A percentile compares a stretch with the other conserved stretches of the same genome.
Evolutionary conservation across 2,329 filamentous ascomycete genomes (phyloP).

Genomic region (Geoglossum cookeanum): DNA sequence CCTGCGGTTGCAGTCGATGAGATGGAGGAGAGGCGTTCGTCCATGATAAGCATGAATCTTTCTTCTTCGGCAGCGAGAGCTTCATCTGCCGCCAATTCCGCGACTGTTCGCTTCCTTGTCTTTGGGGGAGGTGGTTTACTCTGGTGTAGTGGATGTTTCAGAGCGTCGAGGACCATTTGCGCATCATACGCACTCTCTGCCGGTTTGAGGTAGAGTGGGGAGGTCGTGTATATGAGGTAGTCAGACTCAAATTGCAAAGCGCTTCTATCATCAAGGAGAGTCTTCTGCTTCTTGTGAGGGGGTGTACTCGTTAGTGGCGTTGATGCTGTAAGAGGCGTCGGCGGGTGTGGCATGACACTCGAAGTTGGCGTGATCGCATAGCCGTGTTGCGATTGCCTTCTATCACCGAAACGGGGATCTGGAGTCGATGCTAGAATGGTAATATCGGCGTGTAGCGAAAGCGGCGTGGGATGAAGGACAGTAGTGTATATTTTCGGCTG

Average conservation of each 20-base stretch:
- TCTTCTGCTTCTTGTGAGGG: constrained; percentile 51
- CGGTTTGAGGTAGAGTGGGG: constrained; percentile 60
- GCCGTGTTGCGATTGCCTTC: constrained; percentile 24
- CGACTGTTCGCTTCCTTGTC: constrained; percentile 78
- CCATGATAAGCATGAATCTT: constrained; percentile 79
- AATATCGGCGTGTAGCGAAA: constrained; percentile 58
- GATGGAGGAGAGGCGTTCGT: constrained; percentile 54
- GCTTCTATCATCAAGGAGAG: constrained; percentile 58
- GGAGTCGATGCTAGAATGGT: constrained; percentile 57
- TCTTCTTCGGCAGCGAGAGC: constrained; percentile 77
- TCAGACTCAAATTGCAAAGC: constrained; percentile 58
- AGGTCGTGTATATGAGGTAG: constrained; percentile 52
- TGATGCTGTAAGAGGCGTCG: constrained; percentile 42
- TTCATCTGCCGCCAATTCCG: constrained; percentile 88
- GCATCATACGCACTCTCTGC: constrained; percentile 49
- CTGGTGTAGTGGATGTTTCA: constrained; percentile 61
- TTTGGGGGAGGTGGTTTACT: constrained; percentile 66
- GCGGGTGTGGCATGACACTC: constrained; percentile 36
- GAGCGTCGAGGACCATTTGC: constrained; percentile 48
- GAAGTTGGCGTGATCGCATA: constrained; percentile 23
- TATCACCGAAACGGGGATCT: constrained; percentile 29
- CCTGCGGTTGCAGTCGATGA: constrained; percentile 36
- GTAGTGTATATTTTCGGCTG: constrained; percentile 53
- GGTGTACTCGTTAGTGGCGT: constrained; percentile 42
- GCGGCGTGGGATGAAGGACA: constrained; percentile 67